These are phyloP conservation scores for Erigeron philadelphicus DNA, from an alignment of 140 eudicot species.

Conservation along the genomic window DNA sequence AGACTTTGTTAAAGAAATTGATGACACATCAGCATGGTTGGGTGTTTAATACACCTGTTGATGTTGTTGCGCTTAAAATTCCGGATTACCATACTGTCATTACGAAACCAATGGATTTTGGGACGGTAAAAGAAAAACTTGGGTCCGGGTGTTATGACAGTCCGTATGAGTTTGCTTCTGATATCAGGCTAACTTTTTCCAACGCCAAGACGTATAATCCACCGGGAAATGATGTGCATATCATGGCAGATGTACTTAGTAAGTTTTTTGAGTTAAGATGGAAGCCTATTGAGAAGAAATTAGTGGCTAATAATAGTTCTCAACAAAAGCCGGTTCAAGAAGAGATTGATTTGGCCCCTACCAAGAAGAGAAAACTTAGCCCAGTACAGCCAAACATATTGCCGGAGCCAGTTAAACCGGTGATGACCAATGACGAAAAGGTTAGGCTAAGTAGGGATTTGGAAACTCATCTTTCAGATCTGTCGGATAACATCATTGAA, in stretches of 20 bases:
- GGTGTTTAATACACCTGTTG: conserved; percentile 72
- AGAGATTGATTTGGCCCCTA: conserved; percentile 41
- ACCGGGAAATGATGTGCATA: conserved; percentile 53
- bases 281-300: conserved; percentile 64
- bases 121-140: conserved; percentile 60
- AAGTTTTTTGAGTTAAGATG: conserved; percentile 60
- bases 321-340: conserved; percentile 25
- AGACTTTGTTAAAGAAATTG: conserved; percentile 49
- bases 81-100: conserved; percentile 70
- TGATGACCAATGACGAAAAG: conserved; percentile 59
- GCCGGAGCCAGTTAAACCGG: conserved; percentile 39
- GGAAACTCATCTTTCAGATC: conserved; percentile 45
- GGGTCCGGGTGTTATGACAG: conserved; percentile 37
- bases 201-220: conserved; percentile 86
- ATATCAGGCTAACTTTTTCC: conserved; percentile 68
- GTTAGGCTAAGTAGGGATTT: conserved; percentile 45
- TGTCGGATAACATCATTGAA: conserved; percentile 55
- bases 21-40: conserved; percentile 55
- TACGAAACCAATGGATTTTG: conserved; percentile 78
- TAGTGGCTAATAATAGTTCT: conserved; percentile 27
- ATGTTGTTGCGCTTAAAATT: conserved; percentile 59
- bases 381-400: conserved; percentile 31
- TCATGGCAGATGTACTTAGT: conserved; percentile 60
- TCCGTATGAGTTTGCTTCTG: conserved; percentile 59
- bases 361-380: conserved; percentile 50